Conservation (phyloP, 495 filamentous ascomycete species). For the Xylaria palmicola region DNA sequence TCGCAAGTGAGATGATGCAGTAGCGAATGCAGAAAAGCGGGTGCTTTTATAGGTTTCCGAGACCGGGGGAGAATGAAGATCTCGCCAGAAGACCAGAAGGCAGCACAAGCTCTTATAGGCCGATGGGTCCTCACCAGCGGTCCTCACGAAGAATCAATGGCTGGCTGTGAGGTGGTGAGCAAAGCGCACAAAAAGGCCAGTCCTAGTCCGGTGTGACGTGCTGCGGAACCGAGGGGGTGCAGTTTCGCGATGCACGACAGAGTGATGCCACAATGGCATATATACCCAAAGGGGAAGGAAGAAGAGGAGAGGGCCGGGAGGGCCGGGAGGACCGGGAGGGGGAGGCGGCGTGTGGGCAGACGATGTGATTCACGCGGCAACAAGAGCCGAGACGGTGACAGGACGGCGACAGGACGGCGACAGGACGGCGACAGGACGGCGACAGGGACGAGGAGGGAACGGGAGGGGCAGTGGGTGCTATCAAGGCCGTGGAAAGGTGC, state of each 20-base stretch:
- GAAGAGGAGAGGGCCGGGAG: not conserved
- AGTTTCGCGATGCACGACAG: not conserved
- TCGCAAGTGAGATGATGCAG: conserved; percentile 17
- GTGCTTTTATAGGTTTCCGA: not conserved
- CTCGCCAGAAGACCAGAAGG: not conserved
- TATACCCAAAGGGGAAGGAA: not conserved
- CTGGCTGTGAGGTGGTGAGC: not conserved
- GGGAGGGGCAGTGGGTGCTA: no score
- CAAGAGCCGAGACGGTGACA: no score
- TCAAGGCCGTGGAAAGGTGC: no score
- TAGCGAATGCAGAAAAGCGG: not conserved
- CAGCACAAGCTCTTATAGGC: conserved; percentile 11
- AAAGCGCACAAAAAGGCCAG: not conserved
- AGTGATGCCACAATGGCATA: conserved; percentile 2
- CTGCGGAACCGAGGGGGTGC: not conserved
- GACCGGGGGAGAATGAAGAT: not conserved
- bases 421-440: no score
- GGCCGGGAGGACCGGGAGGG: no score
- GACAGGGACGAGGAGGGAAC: no score
- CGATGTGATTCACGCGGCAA: not conserved
- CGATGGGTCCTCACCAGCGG: not conserved
- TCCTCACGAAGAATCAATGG: not conserved
- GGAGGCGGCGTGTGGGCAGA: not conserved
- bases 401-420: no score
- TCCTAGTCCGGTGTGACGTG: conserved; percentile 16